phyloP scores from a whole-genome alignment of 345 rosid species.

The Salix suchowensis region DNA sequence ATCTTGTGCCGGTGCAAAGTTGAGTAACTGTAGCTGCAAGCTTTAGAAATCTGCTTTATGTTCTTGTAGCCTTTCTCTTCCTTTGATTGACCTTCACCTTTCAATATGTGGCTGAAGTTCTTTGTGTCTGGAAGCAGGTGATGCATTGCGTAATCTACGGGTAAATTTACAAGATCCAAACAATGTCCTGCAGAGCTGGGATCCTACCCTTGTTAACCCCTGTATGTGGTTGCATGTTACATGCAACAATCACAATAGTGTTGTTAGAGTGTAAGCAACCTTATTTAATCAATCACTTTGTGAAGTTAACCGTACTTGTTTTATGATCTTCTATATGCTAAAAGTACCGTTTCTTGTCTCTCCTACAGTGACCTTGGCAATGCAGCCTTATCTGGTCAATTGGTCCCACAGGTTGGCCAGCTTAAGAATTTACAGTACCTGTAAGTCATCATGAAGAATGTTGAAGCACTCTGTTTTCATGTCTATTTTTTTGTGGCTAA shows the following conservation, averaged over 20 bases:
- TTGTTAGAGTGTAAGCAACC: slow-evolving; percentile 35
- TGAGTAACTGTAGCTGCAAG: not conserved
- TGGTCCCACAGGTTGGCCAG: slow-evolving; percentile 36
- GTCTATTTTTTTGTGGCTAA: not conserved
- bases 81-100: not conserved
- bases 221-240: slow-evolving; percentile 46
- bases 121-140: slow-evolving; percentile 20
- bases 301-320: not conserved
- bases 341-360: not conserved
- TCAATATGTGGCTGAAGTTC: not conserved
- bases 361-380: slow-evolving; percentile 40
- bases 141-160: slow-evolving; percentile 30
- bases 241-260: slow-evolving; percentile 37
- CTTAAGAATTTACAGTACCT: slow-evolving; percentile 40
- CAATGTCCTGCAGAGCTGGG: slow-evolving; percentile 41
- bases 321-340: not conserved
- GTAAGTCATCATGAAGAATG: slow-evolving; percentile 19
- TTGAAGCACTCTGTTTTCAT: not conserved
- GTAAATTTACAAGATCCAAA: slow-evolving; percentile 32
- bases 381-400: slow-evolving; percentile 39
- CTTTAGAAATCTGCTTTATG: not conserved
- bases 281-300: not conserved
- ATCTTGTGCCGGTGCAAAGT: not conserved
- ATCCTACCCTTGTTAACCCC: slow-evolving; percentile 31
- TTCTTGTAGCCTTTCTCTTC: not conserved